Evolutionary conservation across 306 rosid species (phyloP).

Genomic region (Trichosanthes cucumerina): DNA sequence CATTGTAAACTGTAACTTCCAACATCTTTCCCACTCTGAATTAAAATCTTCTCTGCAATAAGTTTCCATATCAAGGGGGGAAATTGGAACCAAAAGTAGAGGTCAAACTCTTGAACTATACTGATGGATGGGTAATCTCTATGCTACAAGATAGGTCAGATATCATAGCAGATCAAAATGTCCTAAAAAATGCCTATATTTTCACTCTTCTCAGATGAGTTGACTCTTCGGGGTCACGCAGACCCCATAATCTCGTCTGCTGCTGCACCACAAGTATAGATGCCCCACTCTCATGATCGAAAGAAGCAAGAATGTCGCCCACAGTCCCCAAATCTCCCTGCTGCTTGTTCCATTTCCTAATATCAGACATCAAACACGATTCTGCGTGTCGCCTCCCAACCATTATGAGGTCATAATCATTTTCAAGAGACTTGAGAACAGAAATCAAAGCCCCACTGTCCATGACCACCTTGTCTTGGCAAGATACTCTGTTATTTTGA

Average conservation of each 20-base stretch:
- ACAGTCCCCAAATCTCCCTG: slow-evolving; percentile 41
- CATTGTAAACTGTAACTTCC: background rate
- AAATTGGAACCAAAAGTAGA: background rate
- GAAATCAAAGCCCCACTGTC: slow-evolving; percentile 25
- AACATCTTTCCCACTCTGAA: background rate
- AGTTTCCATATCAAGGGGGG: background rate
- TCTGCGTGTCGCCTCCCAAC: slow-evolving; percentile 52
- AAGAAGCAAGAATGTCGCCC: slow-evolving; percentile 44
- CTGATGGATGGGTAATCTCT: background rate
- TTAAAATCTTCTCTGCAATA: background rate
- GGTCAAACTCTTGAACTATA: background rate
- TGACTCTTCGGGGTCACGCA: slow-evolving; percentile 50
- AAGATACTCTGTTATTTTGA: slow-evolving; percentile 36
- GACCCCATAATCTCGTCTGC: slow-evolving; percentile 44
- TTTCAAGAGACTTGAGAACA: slow-evolving; percentile 27
- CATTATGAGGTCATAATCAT: slow-evolving; percentile 39
- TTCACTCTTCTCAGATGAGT: slow-evolving; percentile 28
- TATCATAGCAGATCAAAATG: background rate
- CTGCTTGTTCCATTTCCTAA: slow-evolving; percentile 24
- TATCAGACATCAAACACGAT: slow-evolving; percentile 35
- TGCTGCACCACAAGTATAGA: slow-evolving; percentile 64
- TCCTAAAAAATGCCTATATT: background rate
- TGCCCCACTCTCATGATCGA: slow-evolving; percentile 23
- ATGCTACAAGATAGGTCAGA: background rate
- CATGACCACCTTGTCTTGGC: slow-evolving; percentile 18